Percentiles rank a stretch among this genome's conserved stretches.
Evolutionary conservation across 2,329 filamentous ascomycete species (phyloP).

Genomic region (Microcyclosporella mali): DNA sequence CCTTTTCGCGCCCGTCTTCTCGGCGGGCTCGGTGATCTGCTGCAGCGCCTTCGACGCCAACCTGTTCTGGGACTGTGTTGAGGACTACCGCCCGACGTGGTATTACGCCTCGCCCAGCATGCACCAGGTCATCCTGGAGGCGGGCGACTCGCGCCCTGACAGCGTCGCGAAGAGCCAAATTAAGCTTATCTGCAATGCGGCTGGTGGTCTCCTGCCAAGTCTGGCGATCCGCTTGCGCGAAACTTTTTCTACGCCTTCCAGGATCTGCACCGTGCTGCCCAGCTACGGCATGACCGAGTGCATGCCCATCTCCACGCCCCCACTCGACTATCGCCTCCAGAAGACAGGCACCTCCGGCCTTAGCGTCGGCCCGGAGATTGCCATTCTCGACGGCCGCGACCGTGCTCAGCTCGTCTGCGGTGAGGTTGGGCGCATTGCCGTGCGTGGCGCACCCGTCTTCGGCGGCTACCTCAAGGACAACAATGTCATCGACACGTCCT

Average conservation of each 20-base stretch:
- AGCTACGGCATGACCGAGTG: conserved; percentile 58
- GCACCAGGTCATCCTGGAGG: conserved; percentile 50
- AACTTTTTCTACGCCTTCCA: conserved; percentile 37
- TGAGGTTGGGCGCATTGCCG: conserved; percentile 43
- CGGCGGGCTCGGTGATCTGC: conserved; percentile 50
- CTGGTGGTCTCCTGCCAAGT: conserved; percentile 48
- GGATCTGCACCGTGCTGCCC: conserved; percentile 44
- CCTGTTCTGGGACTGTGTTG: conserved; percentile 51
- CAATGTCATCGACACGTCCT: conserved; percentile 39
- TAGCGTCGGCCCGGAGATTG: conserved; percentile 47
- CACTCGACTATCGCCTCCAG: conserved; percentile 47
- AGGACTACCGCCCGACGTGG: conserved; percentile 47
- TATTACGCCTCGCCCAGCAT: conserved; percentile 55
- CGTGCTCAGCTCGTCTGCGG: conserved; percentile 24
- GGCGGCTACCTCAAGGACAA: conserved; percentile 45
- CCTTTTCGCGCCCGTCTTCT: conserved; percentile 50
- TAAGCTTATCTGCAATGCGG: conserved; percentile 51
- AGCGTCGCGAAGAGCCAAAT: conserved; percentile 42
- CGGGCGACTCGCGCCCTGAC: conserved; percentile 36
- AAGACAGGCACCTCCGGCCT: conserved; percentile 50
- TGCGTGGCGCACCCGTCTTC: conserved; percentile 49
- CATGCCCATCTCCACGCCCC: conserved; percentile 54
- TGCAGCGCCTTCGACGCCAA: conserved; percentile 50
- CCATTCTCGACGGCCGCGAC: conserved; percentile 43
- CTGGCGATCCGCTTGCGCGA: conserved; percentile 45